phyloP scores from a whole-genome alignment of 2,329 filamentous ascomycete species.

The Aspergillus thermomutatus region DNA sequence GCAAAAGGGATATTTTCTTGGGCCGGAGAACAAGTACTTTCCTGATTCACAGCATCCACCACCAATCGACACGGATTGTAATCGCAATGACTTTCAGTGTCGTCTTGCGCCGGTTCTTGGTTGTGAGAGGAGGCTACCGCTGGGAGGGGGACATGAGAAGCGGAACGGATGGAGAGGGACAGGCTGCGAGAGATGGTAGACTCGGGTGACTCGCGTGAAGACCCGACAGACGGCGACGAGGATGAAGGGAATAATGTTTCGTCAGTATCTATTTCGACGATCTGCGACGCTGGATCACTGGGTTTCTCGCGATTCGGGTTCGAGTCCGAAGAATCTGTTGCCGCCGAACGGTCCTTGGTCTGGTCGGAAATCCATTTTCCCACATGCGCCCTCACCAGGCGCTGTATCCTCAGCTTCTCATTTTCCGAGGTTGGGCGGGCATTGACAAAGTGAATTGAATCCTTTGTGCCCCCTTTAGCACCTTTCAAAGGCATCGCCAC shows the following conservation, averaged over 20 bases:
- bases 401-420: slow-evolving; percentile 26
- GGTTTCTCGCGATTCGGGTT: not conserved
- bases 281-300: not conserved
- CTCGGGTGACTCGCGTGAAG: not conserved
- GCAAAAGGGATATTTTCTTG: not conserved
- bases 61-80: not conserved
- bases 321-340: slow-evolving; percentile 6
- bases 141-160: not conserved
- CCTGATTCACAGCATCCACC: not conserved
- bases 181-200: not conserved
- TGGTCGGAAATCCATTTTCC: slow-evolving; percentile 36
- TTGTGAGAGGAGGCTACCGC: not conserved
- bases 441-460: slow-evolving; percentile 33
- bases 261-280: not conserved
- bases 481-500: slow-evolving; percentile 24
- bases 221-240: slow-evolving; percentile 3
- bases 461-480: slow-evolving; percentile 15
- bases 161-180: not conserved
- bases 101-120: not conserved
- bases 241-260: slow-evolving; percentile 4
- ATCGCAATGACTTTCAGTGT: not conserved
- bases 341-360: slow-evolving; percentile 26
- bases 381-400: slow-evolving; percentile 32
- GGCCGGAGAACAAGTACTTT: not conserved
- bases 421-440: slow-evolving; percentile 28